phyloP scores from a whole-genome alignment of 495 filamentous ascomycete genomes.

The Saxophila tyrrhenica region DNA sequence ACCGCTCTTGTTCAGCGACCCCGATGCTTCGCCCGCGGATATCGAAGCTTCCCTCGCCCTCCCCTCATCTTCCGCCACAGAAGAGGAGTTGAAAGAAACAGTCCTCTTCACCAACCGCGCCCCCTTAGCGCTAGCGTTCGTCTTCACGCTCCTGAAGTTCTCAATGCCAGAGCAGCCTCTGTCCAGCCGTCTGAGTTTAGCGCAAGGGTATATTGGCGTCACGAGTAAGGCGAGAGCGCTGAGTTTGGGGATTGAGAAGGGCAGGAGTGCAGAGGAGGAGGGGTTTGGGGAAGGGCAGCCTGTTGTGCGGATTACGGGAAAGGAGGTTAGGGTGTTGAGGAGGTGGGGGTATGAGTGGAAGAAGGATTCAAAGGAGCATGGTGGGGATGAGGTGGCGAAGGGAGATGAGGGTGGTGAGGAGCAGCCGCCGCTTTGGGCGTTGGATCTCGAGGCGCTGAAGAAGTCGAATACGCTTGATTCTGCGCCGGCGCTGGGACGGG shows the following conservation, averaged over 20 bases:
- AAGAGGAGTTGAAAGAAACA: conserved; percentile 47
- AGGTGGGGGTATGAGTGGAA: conserved; percentile 64
- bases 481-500: conserved; percentile 6
- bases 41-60: conserved; percentile 56
- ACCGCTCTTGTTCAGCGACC: conserved; percentile 20
- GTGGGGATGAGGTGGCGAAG: conserved; percentile 24
- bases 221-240: conserved; percentile 66
- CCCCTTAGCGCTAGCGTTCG: conserved; percentile 71
- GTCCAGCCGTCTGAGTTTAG: conserved; percentile 68
- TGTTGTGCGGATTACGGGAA: conserved; percentile 53
- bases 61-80: conserved; percentile 41
- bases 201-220: conserved; percentile 65
- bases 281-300: conserved; percentile 69
- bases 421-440: conserved; percentile 58
- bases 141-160: conserved; percentile 56
- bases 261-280: conserved; percentile 53
- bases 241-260: conserved; percentile 58
- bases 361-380: conserved; percentile 26
- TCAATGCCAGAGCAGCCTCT: conserved; percentile 76
- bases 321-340: conserved; percentile 62
- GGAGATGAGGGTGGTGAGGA: conserved; percentile 23
- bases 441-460: conserved; percentile 60
- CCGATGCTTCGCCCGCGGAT: conserved; percentile 44
- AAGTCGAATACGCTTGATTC: conserved; percentile 29
- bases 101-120: conserved; percentile 64